Evolutionary conservation across 148 eudicot species (phyloP), one percentile per base, ranked within the genome.

Genomic region (Amaranthus palmeri): DNA sequence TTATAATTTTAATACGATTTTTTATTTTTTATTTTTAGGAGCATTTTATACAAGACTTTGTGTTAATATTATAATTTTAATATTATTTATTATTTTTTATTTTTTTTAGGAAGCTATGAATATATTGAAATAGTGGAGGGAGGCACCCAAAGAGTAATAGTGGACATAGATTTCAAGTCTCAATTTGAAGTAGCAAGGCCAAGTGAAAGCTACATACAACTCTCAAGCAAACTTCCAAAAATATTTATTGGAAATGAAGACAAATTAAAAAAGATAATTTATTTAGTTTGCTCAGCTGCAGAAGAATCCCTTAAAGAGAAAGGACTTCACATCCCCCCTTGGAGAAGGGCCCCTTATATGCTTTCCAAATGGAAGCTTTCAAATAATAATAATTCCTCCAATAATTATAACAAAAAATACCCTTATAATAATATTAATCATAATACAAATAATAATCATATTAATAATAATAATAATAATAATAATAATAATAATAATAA

Each of bases 161-260:
- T 90, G 13, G 96, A 90, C 63, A 74, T 86, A 54, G 91, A 90
- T 76, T 90, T 90, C 73, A 76, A 74, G 83, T 90, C 90, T 0
- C 87, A 90, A 69, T 90, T 90, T 69, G 96, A 90, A 59, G 67
- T 90, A 58, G 91, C 89, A 59, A 80, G 91, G 72, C 88, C 90
- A 9, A 90, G 88, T 4, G 17, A 77, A 60, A 64, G 59, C 17
- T 86, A 87, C 84, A 68, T 61, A 62, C 77, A 83, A 52, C 78
- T 90, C 13, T 66, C 76, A 18, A 68, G 65, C 58, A 50, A 68
- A 15, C 78, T 87, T 7, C 91, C 96, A 50, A 48, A 25, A 47
- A 78, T 87, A 44, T 90, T 87, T 56, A 90, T 87, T 0, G 91
- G 96, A 6, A 71, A 67, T 4, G 84, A 75, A 51, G 81, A 80